Evolutionary conservation across 306 rosid species (phyloP).

Genomic region (Alnus glutinosa): DNA sequence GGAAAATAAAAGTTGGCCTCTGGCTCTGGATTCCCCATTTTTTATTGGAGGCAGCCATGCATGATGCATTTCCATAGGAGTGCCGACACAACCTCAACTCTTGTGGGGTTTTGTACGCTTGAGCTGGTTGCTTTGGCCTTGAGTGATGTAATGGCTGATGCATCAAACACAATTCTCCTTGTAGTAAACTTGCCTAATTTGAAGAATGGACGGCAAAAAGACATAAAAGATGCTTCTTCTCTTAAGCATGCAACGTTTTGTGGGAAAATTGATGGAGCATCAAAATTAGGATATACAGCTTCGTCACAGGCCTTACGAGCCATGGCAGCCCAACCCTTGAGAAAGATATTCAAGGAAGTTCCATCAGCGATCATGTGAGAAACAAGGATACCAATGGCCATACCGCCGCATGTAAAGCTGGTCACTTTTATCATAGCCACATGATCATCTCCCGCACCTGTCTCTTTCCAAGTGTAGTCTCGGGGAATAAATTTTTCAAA

Average conservation of each 20-base stretch:
- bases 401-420: too few relatives aligned
- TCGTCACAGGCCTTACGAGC: too few relatives aligned
- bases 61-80: constrained; percentile 6
- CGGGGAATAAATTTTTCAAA: too few relatives aligned
- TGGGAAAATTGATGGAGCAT: too few relatives aligned
- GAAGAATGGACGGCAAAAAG: not conserved
- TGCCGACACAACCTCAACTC: not conserved
- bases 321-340: too few relatives aligned
- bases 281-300: too few relatives aligned
- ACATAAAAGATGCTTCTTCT: not conserved
- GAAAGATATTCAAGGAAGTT: too few relatives aligned
- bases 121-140: constrained; percentile 1
- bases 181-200: not conserved
- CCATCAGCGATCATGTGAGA: too few relatives aligned
- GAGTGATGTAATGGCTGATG: constrained; percentile 10
- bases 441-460: too few relatives aligned
- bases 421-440: too few relatives aligned
- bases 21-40: not conserved
- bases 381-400: too few relatives aligned
- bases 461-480: too few relatives aligned
- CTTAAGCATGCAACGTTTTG: not conserved
- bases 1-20: not conserved
- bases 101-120: not conserved
- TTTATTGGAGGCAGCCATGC: not conserved
- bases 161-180: constrained; percentile 17